Evolutionary conservation across 352 stramenopile genomes (phyloP), one percentile per base, ranked within the genome.

Genomic region (Elongisporangium senticosum): DNA sequence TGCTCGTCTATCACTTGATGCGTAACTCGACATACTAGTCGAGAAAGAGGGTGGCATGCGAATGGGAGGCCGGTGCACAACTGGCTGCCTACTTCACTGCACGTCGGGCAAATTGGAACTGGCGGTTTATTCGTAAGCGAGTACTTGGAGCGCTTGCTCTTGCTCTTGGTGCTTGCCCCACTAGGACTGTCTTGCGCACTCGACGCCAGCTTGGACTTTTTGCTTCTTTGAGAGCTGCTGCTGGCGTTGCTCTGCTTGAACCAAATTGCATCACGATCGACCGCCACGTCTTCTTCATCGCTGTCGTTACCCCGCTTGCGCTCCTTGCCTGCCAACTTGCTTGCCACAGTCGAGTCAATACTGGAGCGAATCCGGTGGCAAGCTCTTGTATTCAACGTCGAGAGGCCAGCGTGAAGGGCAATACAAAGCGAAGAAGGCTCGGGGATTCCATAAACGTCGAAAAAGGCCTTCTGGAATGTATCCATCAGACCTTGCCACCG

Each of bases 1-100:
- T 90, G 75, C 59, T 96, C 85, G 55, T 94, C 77, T 75, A 96
- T 96, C 17, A 93, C 79, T 24, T 61, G 75, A 51, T 89, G 72
- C 0, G 83, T 93, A 47, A 95, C 65, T 14, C 84, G 81, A 58
- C 86, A 95, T 43, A 95, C 75, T 23, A 95, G 68, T 37, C 83
- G 72, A 48, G 86, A 93, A 62, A 92, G 86, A n/a, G 86, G 79
- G 48, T 94, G 86, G 53, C 90, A 87, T 21, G 81, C 79, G 51
- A 91, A 89, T 19, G 86, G 86, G 6, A 95, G 60, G 0, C 60
- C 61, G 33, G 51, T 37, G 53, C 75, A 87, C 17, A 93, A 61
- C 33, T 79, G 73, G 22, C 79, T 83, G 20, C 84, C 84, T 7
- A 92, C 58, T 10, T 87, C 77, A 49, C 78, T 90, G 64, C 86